A percentile compares a stretch with the other conserved stretches of the same genome.
phyloP scores from a whole-genome alignment of 1,139 yeast genomes.

The Petasospora fabianii region DNA sequence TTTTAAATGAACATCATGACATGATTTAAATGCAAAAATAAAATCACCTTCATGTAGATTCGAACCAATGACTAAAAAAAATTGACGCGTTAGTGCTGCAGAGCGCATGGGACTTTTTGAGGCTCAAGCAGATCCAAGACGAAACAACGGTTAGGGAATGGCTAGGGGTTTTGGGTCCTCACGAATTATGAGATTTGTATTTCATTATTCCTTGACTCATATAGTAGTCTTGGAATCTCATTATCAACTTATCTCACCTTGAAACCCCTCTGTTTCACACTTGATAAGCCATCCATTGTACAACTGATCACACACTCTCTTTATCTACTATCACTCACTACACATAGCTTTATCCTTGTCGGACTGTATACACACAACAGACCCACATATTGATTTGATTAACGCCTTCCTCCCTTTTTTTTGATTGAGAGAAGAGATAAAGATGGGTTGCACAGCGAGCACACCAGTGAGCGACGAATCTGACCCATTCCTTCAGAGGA shows the following conservation, averaged over 20 bases:
- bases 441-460: conserved; percentile 54
- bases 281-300: no score
- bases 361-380: no score
- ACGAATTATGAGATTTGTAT: background rate
- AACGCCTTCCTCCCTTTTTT: no score
- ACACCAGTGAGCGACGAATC: conserved; percentile 43
- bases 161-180: no score
- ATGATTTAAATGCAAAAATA: background rate
- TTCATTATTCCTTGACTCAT: background rate
- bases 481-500: conserved; percentile 49
- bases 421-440: no score
- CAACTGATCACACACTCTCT: no score
- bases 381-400: no score
- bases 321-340: no score
- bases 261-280: no score
- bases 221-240: no score
- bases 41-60: background rate
- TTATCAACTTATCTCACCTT: no score
- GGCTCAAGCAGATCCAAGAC: conserved; percentile 3
- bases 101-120: conserved; percentile 7
- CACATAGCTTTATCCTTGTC: no score
- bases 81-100: background rate
- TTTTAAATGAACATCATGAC: background rate
- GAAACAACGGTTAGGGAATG: background rate
- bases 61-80: background rate